Conservation (phyloP, 768 basidiomycete genomes). For the Russula abietina region DNA sequence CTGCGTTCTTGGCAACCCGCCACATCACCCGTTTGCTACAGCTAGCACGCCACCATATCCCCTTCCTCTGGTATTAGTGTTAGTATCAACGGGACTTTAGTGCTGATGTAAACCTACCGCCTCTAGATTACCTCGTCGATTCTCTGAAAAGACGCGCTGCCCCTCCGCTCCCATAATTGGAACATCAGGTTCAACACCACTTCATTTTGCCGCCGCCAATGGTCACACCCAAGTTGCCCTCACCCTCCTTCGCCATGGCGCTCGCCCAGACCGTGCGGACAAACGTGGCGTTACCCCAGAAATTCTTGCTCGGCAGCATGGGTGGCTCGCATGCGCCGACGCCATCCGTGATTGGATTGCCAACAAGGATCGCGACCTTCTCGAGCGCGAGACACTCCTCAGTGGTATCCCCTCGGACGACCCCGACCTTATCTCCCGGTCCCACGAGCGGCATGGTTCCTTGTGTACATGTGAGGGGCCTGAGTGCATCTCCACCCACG, state of each 20-base stretch:
- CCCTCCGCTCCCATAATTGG: slow-evolving; percentile 66
- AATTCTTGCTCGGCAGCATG: slow-evolving; percentile 71
- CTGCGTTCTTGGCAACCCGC: neutral
- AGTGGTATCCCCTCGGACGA: slow-evolving; percentile 25
- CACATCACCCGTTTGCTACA: neutral
- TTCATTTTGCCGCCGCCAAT: slow-evolving; percentile 96
- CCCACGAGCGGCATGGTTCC: slow-evolving; percentile 24
- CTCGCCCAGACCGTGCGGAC: slow-evolving; percentile 73
- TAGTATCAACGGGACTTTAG: neutral
- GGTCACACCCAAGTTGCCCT: slow-evolving; percentile 76
- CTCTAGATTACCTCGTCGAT: slow-evolving; percentile 62
- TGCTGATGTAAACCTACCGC: slow-evolving; percentile 3
- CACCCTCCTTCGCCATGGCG: slow-evolving; percentile 80
- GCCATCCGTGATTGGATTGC: slow-evolving; percentile 61
- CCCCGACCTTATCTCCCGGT: slow-evolving; percentile 35
- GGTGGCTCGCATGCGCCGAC: slow-evolving; percentile 72
- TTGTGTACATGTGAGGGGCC: slow-evolving; percentile 13
- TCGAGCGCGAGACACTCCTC: slow-evolving; percentile 39
- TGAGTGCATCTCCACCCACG: slow-evolving; percentile 12
- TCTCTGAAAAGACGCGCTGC: slow-evolving; percentile 64
- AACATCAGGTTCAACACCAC: slow-evolving; percentile 84
- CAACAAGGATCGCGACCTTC: slow-evolving; percentile 56
- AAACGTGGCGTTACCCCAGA: slow-evolving; percentile 91
- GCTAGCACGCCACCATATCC: slow-evolving; percentile 1
- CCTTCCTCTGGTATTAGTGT: neutral